A percentile compares a stretch with the other conserved stretches of the same genome.
phyloP scores from a whole-genome alignment of 257 asterid genomes.

The Primulina eburnea region DNA sequence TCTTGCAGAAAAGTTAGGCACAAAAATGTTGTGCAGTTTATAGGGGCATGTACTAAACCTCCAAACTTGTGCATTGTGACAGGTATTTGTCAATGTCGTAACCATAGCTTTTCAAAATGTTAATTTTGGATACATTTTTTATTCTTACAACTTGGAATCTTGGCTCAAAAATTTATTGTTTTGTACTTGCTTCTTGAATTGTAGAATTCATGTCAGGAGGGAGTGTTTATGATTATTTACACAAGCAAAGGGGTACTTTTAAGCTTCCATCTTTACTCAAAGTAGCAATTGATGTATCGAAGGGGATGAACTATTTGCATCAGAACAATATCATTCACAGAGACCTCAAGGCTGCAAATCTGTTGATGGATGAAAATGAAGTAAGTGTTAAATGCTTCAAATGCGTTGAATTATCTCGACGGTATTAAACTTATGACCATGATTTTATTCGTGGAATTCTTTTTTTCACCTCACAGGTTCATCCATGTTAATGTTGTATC shows the following conservation, averaged over 20 bases:
- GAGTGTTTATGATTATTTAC: constrained; percentile 88
- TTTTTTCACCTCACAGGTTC: constrained; percentile 11
- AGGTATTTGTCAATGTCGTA: constrained; percentile 41
- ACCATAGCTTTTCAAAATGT: background rate
- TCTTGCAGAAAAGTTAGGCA: constrained; percentile 93
- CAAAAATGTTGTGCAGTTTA: constrained; percentile 94
- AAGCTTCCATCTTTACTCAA: constrained; percentile 82
- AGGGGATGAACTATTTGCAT: constrained; percentile 98
- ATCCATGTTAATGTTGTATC: background rate
- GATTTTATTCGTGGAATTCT: background rate
- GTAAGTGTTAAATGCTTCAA: constrained; percentile 41
- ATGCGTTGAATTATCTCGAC: background rate
- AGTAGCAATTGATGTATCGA: constrained; percentile 91
- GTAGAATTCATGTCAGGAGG: constrained; percentile 97
- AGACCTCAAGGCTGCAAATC: constrained; percentile 97
- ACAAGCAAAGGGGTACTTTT: constrained; percentile 90
- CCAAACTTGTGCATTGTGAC: constrained; percentile 93
- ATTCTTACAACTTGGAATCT: background rate
- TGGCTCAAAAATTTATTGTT: constrained; percentile 1
- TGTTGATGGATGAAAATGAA: constrained; percentile 92
- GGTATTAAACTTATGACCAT: background rate
- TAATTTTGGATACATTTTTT: background rate
- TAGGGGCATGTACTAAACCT: constrained; percentile 95
- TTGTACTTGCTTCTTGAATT: constrained; percentile 24
- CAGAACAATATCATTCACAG: constrained; percentile 96